Evolutionary conservation across 768 basidiomycete species (phyloP).

Genomic region (Russula ochroleuca): DNA sequence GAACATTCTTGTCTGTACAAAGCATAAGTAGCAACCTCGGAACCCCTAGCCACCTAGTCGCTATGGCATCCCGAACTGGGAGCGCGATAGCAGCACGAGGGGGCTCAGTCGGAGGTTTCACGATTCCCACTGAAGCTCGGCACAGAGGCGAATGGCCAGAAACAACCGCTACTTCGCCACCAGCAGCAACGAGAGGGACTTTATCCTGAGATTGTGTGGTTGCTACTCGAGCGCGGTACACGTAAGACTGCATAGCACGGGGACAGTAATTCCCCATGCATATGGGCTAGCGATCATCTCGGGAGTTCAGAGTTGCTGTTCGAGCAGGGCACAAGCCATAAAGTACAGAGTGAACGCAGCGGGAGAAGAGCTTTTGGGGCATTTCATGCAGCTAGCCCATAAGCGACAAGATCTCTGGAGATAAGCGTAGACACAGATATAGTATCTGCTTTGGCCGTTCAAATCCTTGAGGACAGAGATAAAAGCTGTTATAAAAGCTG

Average conservation of each 20-base stretch:
- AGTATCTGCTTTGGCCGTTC: too few relatives aligned
- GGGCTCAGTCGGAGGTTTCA: neutral
- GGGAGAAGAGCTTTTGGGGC: too few relatives aligned
- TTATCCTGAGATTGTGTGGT: constrained; percentile 15
- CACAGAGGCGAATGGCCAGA: constrained; percentile 9
- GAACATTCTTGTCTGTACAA: constrained; percentile 1
- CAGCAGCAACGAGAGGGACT: neutral
- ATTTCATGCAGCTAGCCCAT: neutral
- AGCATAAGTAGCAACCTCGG: constrained; percentile 6
- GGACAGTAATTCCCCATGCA: neutral
- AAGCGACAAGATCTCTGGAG: neutral
- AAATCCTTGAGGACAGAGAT: neutral
- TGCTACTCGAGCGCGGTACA: constrained; percentile 23
- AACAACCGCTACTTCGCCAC: constrained; percentile 3
- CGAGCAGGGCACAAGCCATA: neutral
- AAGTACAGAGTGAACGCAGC: neutral
- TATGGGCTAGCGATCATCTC: neutral
- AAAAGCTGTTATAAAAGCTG: neutral
- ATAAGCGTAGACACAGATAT: neutral
- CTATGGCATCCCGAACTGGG: neutral
- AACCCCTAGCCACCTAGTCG: constrained; percentile 8
- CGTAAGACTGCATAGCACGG: neutral
- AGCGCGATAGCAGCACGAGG: too few relatives aligned
- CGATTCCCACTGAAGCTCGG: constrained; percentile 7
- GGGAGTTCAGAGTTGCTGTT: neutral